Evolutionary conservation across 148 eudicot species (phyloP), one percentile per base, ranked within the genome.

Genomic region (Persicaria maculosa): DNA sequence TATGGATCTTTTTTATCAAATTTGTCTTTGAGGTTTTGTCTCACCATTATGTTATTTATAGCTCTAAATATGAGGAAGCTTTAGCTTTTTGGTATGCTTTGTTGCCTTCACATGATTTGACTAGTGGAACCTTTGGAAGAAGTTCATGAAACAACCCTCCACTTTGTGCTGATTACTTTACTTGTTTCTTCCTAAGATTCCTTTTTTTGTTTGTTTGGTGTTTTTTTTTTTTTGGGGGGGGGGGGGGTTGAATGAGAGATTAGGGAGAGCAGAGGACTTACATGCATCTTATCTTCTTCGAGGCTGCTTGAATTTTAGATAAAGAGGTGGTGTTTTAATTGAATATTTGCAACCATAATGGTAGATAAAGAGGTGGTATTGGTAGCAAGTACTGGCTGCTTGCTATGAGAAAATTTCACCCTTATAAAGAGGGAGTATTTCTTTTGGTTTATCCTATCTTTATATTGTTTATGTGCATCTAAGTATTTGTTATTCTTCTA

Each of bases 1-100:
- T 95, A 73, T 36, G 10, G 43, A 45, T 1, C 25, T 17, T 46
- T 10, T 11, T 69, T 47, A 65, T 43, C 46, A 31, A 65, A 12
- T 40, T 14, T 12, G 46, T 65, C 9, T 36, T 5, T 43, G 16
- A 65, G 70, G 46, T 15, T 64, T 10, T 64, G 31, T 64, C 46
- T 46, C 69, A 64, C 69, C 46, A 59, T 61, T 10, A 64, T 64
- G 17, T 40, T 64, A 61, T 25, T 10, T 11, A 61, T 61, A 64
- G 69, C 9, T 64, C 12, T 36, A 10, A 4, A 9, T n/a, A 9
- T 55, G 61, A 59, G 4, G 2, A 59, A 59, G 22, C 43, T 9
- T 59, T 22, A 25, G 31, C 31, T 25, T 25, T 25, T 25, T 25
- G 31, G 40, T 31, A 31, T 31, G 3, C 25, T 3, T 20, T 65